phyloP scores from a whole-genome alignment of 2,329 filamentous ascomycete genomes.

The Lecanoromycetidae sp. region DNA sequence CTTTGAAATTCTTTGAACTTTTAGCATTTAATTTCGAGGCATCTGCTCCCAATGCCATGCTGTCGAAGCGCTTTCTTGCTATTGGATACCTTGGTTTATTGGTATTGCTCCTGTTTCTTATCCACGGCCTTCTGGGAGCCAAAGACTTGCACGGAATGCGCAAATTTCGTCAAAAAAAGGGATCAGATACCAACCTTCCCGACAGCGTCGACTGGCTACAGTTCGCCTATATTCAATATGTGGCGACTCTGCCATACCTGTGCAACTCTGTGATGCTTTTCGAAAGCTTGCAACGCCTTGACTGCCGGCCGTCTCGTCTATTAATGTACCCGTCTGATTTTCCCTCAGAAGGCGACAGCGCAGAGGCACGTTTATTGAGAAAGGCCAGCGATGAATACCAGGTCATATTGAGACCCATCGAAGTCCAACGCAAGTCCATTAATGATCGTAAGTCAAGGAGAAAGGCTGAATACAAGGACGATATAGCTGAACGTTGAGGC shows the following conservation, averaged over 20 bases:
- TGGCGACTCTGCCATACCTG: constrained; percentile 29
- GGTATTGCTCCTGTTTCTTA: background rate
- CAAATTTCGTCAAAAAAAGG: background rate
- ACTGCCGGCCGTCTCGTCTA: constrained; percentile 28
- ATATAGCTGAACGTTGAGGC: background rate
- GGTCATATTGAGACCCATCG: constrained; percentile 38
- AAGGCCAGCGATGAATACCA: constrained; percentile 39
- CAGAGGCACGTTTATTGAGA: constrained; percentile 31
- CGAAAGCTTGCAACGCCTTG: constrained; percentile 27
- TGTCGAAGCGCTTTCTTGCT: background rate
- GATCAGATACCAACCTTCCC: background rate
- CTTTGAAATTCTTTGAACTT: too few relatives aligned
- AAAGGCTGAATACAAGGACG: background rate
- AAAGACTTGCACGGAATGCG: background rate
- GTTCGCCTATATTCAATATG: constrained; percentile 32
- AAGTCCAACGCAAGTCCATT: constrained; percentile 23
- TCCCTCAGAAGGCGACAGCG: constrained; percentile 21
- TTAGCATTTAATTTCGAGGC: too few relatives aligned
- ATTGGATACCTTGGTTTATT: background rate
- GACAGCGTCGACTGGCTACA: constrained; percentile 26
- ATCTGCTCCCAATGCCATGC: too few relatives aligned
- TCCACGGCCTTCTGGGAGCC: background rate
- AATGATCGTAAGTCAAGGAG: constrained; percentile 6
- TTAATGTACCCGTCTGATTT: constrained; percentile 31
- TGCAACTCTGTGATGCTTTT: constrained; percentile 33